phyloP scores from a whole-genome alignment of 2,329 filamentous ascomycete genomes.

The Aspergillus fumigatus region DNA sequence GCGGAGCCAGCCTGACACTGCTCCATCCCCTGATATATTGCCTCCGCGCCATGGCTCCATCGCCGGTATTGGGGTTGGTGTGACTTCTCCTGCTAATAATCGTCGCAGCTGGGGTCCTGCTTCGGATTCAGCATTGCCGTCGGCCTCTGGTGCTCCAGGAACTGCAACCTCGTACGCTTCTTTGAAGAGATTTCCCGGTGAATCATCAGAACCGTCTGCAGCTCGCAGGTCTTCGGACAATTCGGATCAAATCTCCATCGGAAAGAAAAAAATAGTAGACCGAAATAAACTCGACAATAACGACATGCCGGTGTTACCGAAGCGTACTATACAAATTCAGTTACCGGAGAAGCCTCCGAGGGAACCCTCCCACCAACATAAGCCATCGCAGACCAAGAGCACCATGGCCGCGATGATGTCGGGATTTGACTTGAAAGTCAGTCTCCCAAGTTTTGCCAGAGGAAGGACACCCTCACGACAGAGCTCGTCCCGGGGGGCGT shows the following conservation, averaged over 20 bases:
- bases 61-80: conserved; percentile 34
- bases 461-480: conserved; percentile 36
- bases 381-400: conserved; percentile 26
- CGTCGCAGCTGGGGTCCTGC: conserved; percentile 21
- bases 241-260: conserved; percentile 10
- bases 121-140: conserved; percentile 29
- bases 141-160: conserved; percentile 11
- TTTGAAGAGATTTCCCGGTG: conserved; percentile 20
- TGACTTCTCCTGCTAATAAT: conserved; percentile 25
- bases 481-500: conserved; percentile 36
- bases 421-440: conserved; percentile 34
- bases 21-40: conserved; percentile 45
- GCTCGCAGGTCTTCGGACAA: conserved; percentile 32
- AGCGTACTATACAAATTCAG: conserved; percentile 42
- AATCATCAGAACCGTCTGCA: conserved; percentile 33
- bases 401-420: conserved; percentile 48
- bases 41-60: conserved; percentile 35
- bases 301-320: conserved; percentile 24
- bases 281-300: conserved; percentile 32
- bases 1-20: conserved; percentile 63
- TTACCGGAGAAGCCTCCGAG: conserved; percentile 27
- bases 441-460: conserved; percentile 31
- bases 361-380: conserved; percentile 1
- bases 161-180: conserved; percentile 7
- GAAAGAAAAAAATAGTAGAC: conserved; percentile 18